These are phyloP conservation scores for Nectriaceae sp. DNA, from an alignment of 2,329 filamentous ascomycete genomes.

Conservation along the genomic window DNA sequence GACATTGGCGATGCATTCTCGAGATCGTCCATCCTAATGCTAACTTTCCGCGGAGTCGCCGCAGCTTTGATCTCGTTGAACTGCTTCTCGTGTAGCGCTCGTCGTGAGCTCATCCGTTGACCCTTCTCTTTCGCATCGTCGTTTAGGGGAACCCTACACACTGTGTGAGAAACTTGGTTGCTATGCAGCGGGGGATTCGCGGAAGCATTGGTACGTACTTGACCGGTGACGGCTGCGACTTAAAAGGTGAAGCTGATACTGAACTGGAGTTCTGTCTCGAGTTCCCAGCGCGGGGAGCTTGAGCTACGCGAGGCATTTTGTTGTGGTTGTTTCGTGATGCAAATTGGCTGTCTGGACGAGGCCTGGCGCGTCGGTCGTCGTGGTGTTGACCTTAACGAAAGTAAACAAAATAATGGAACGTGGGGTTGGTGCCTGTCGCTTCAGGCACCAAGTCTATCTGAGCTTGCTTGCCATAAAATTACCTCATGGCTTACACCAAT, in stretches of 20 bases:
- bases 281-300: constrained; percentile 52
- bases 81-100: constrained; percentile 85
- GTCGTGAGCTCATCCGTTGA: constrained; percentile 80
- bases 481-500: constrained; percentile 10
- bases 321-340: constrained; percentile 16
- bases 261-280: constrained; percentile 50
- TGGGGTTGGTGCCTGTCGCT: constrained; percentile 13
- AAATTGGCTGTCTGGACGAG: constrained; percentile 18
- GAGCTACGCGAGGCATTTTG: constrained; percentile 61
- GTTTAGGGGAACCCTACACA: constrained; percentile 82
- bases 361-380: constrained; percentile 30
- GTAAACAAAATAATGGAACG: constrained; percentile 33
- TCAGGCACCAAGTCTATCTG: constrained; percentile 13
- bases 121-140: constrained; percentile 94
- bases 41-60: constrained; percentile 68
- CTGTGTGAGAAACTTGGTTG: constrained; percentile 14
- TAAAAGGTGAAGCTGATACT: constrained; percentile 53
- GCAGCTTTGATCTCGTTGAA: constrained; percentile 83
- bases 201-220: constrained; percentile 46
- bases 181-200: constrained; percentile 3
- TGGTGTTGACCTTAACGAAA: constrained; percentile 28
- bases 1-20: constrained; percentile 59
- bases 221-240: constrained; percentile 50
- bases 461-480: not conserved
- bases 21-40: constrained; percentile 58